Conservation (phyloP, 176 grass and related monocot species). For the Areca catechu region DNA sequence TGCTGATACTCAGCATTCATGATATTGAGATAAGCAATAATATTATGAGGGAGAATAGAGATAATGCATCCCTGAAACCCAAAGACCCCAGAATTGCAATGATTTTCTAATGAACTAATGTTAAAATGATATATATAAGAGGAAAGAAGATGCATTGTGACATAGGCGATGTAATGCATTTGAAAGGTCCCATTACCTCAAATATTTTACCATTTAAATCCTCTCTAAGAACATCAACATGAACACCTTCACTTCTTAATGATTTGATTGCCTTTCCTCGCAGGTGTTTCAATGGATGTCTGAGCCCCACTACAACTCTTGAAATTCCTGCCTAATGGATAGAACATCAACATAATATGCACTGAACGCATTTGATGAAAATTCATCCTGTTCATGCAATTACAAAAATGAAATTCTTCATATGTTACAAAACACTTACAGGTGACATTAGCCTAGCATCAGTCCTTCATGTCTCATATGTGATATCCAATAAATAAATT, state of each 20-base stretch:
- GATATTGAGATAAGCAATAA: neutral
- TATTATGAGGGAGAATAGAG: neutral
- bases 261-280: conserved; percentile 74
- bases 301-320: conserved; percentile 76
- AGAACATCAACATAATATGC: conserved; percentile 4
- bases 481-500: no score
- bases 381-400: no score
- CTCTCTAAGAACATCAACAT: conserved; percentile 81
- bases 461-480: no score
- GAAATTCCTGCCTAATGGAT: conserved; percentile 77
- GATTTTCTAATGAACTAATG: no score
- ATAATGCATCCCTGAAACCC: no score
- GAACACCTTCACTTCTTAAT: conserved; percentile 71
- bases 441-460: no score
- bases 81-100: no score
- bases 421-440: no score
- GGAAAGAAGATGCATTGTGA: neutral
- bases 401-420: no score
- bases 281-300: conserved; percentile 72
- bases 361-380: no score
- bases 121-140: no score
- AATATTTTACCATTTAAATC: conserved; percentile 60
- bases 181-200: conserved; percentile 33
- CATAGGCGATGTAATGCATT: neutral
- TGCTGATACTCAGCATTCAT: neutral